Evolutionary conservation across 495 filamentous ascomycete genomes (phyloP).

Genomic region (Aspergillus mulundensis): DNA sequence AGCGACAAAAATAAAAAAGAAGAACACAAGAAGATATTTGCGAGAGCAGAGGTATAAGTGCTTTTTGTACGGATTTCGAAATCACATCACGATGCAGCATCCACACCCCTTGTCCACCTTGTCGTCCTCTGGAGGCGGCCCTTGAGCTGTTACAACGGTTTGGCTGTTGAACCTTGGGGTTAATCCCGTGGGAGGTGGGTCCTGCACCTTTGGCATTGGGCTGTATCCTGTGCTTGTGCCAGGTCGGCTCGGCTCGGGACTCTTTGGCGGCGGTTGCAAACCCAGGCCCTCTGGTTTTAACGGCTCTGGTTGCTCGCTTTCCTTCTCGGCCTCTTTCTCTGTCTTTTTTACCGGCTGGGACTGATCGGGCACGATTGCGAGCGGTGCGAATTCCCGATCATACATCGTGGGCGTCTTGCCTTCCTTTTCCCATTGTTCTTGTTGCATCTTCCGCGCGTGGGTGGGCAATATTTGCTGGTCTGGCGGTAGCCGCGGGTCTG

Average conservation of each 20-base stretch:
- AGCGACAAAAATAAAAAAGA: slow-evolving; percentile 12
- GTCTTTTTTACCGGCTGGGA: slow-evolving; percentile 22
- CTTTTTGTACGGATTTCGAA: background rate
- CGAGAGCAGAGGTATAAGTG: slow-evolving; percentile 9
- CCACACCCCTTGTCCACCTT: slow-evolving; percentile 43
- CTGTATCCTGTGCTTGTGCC: slow-evolving; percentile 45
- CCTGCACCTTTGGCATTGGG: slow-evolving; percentile 50
- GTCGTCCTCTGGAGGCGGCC: slow-evolving; percentile 27
- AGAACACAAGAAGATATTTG: slow-evolving; percentile 22
- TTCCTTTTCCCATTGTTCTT: slow-evolving; percentile 92
- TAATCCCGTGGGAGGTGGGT: slow-evolving; percentile 34
- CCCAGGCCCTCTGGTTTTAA: slow-evolving; percentile 8
- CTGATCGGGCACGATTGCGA: slow-evolving; percentile 55
- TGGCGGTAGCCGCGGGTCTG: slow-evolving; percentile 87
- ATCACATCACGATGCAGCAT: slow-evolving; percentile 53
- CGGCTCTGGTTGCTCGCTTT: slow-evolving; percentile 17
- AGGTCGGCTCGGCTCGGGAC: slow-evolving; percentile 33
- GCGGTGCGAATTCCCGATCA: slow-evolving; percentile 75
- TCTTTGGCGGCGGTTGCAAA: slow-evolving; percentile 22
- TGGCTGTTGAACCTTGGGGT: slow-evolving; percentile 33
- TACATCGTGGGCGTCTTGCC: slow-evolving; percentile 77
- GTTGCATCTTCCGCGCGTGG: slow-evolving; percentile 83
- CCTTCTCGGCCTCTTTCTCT: slow-evolving; percentile 30
- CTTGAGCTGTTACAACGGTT: slow-evolving; percentile 35
- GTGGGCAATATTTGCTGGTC: slow-evolving; percentile 95